phyloP scores from a whole-genome alignment of 1,139 yeast species.

The Taphrina deformans region DNA sequence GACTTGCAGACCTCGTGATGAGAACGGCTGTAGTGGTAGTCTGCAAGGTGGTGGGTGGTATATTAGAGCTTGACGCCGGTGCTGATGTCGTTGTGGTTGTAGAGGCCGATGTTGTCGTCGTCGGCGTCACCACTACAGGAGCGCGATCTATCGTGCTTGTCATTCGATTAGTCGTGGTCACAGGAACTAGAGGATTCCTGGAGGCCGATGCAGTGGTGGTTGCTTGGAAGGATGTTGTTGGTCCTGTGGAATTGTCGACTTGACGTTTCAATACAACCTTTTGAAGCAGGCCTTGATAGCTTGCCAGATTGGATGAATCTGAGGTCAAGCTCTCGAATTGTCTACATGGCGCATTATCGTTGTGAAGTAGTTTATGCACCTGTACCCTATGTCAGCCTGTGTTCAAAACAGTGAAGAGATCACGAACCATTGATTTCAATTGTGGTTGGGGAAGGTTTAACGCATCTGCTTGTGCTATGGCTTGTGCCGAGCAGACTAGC shows the following conservation, averaged over 20 bases:
- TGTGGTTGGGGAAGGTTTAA: background rate
- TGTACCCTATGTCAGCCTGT: background rate
- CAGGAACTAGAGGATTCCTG: background rate
- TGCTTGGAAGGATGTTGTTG: background rate
- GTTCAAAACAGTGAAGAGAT: background rate
- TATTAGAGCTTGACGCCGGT: too few relatives aligned
- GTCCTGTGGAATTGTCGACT: slow-evolving; percentile 3
- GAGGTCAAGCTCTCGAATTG: background rate
- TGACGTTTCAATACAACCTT: background rate
- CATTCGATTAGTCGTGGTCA: background rate
- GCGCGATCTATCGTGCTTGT: background rate
- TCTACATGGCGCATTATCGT: slow-evolving; percentile 3
- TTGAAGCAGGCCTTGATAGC: background rate
- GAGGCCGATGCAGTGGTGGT: background rate
- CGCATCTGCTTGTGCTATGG: background rate
- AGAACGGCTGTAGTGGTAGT: background rate
- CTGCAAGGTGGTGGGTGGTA: background rate
- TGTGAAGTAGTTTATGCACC: slow-evolving; percentile 2
- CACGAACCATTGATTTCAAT: slow-evolving; percentile 1
- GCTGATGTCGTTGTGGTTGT: background rate
- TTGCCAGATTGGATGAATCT: background rate
- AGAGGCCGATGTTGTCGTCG: background rate
- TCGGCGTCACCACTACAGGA: background rate
- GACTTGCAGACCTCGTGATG: background rate
- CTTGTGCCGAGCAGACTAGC: background rate